Evolutionary conservation across 495 filamentous ascomycete species (phyloP).

Genomic region (Parachaetomium inaequale): DNA sequence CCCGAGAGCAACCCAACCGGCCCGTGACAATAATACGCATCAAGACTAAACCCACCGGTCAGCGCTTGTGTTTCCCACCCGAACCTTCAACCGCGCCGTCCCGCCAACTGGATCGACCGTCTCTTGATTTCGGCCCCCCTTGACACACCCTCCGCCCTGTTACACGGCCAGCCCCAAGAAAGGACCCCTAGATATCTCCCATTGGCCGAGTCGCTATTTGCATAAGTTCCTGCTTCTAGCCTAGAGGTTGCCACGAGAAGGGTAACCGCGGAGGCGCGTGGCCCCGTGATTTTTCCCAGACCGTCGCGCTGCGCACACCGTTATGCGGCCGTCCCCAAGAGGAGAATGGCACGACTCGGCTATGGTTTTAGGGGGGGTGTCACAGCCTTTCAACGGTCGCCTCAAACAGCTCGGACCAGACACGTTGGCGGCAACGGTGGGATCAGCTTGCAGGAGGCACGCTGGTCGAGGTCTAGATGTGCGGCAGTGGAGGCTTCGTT

Average conservation of each 20-base stretch:
- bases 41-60: conserved; percentile 8
- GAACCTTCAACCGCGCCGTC: background rate
- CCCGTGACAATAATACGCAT: background rate
- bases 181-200: background rate
- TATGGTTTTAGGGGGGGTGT: background rate
- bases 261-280: background rate
- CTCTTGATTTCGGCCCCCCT: background rate
- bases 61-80: conserved; percentile 11
- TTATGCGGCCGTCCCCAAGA: background rate
- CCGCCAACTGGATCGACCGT: background rate
- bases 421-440: background rate
- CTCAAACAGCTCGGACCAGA: background rate
- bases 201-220: background rate
- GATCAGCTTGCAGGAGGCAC: background rate
- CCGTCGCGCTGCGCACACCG: background rate
- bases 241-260: background rate
- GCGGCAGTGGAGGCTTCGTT: background rate
- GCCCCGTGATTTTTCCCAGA: background rate
- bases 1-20: background rate
- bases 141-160: background rate
- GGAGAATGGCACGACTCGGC: background rate
- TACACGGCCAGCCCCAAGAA: background rate
- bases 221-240: background rate
- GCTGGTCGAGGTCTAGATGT: background rate
- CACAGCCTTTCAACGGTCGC: background rate